Evolutionary conservation across 257 asterid genomes (phyloP), one percentile per base, ranked within the genome.

Genomic region (Primulina tabacum): DNA sequence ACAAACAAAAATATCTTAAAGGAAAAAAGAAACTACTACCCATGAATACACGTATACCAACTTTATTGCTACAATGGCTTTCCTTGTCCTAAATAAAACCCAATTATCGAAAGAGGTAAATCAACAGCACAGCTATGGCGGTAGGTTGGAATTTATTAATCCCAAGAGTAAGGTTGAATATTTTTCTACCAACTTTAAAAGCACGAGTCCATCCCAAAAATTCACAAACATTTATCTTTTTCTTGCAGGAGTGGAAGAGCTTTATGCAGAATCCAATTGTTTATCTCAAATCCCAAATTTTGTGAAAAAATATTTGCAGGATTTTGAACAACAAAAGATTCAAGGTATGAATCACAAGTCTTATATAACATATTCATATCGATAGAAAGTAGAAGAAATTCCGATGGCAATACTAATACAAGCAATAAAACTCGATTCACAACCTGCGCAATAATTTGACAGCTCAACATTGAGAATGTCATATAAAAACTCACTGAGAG

Each of bases 71-170:
- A 47, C 0, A 14, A 47, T 14, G 56, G 20, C 6, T 47, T 47
- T 47, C 56, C 1, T 20, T 16, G 20, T 14, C 8, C 20, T 47
- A 47, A 47, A 47, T 47, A 57, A 58, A 65, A 18, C 69, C 50
- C 37, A 70, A 55, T 53, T 24, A 35, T n/a, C 16, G 7, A 56
- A 20, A 59, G 52, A 29, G 34, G 75, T 29, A 29, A 38, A 62
- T 62, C 37, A 47, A 30, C 14, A 52, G 24, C 7, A 4, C 0
- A 71, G 55, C 1, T 47, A 4, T 47, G 56, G 20, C 56, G 16
- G 20, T 16, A 5, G 4, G 20, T 14, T 16, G 56, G 20, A 47
- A 47, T 43, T 4, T 16, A 50, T 16, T 1, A 50, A 50, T 50
- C 56, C 56, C 5, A 16, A 50, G 56, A 16, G 20, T 50, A 16